Conservation (phyloP, 345 rosid genomes). For the Gossypium ekmanianum region DNA sequence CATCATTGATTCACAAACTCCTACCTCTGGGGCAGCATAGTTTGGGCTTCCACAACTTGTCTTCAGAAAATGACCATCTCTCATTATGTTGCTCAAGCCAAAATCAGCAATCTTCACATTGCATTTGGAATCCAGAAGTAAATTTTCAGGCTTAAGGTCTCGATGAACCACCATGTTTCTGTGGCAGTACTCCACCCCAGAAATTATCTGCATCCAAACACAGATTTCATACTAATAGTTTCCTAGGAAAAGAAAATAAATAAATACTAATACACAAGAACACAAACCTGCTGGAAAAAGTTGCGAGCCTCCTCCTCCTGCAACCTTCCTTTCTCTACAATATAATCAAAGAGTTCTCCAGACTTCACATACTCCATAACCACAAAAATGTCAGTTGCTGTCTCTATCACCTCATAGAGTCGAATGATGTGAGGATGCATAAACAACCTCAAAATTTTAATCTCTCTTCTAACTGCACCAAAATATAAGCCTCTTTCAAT, state of each 20-base stretch:
- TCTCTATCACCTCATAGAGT: constrained; percentile 91
- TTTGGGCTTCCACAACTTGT: constrained; percentile 98
- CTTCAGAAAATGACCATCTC: constrained; percentile 91
- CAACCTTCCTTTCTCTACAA: constrained; percentile 83
- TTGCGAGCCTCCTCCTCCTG: constrained; percentile 93
- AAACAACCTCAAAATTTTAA: constrained; percentile 80
- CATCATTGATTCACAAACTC: constrained; percentile 3
- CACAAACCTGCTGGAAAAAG: constrained; percentile 84
- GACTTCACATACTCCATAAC: constrained; percentile 92
- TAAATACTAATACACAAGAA: constrained; percentile 13
- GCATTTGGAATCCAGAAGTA: constrained; percentile 82
- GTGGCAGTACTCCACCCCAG: constrained; percentile 92
- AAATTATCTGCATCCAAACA: constrained; percentile 65
- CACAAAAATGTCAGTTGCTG: constrained; percentile 66
- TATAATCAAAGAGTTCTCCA: constrained; percentile 95
- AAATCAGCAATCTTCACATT: constrained; percentile 97
- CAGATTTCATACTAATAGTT: constrained; percentile 8
- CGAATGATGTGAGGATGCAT: constrained; percentile 96
- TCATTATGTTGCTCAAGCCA: constrained; percentile 92
- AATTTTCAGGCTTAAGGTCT: constrained; percentile 96
- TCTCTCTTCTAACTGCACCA: constrained; percentile 83
- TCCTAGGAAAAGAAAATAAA: background rate
- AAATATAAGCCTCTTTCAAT: constrained; percentile 1
- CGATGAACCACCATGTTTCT: constrained; percentile 89
- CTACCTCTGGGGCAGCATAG: constrained; percentile 96